These are phyloP conservation scores for Paramecium tetraurelia DNA, from an alignment of 73 alveolate species.

Conservation along the genomic window DNA sequence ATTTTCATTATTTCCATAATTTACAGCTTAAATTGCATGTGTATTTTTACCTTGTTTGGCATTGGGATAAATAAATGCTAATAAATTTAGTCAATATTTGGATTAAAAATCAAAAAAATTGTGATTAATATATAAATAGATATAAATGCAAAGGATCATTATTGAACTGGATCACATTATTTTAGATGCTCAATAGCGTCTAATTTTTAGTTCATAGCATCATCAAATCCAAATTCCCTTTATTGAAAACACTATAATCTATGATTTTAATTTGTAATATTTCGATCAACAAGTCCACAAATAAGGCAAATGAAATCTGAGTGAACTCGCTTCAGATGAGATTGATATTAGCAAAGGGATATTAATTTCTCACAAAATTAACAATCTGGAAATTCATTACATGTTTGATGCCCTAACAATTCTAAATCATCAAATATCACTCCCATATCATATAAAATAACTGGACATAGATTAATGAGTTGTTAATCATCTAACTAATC, in stretches of 20 bases:
- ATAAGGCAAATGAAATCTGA: background rate
- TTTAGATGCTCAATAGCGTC: background rate
- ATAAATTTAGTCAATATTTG: background rate
- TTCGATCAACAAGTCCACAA: background rate
- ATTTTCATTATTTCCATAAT: conserved; percentile 63
- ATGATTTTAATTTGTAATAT: background rate
- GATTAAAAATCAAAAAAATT: background rate
- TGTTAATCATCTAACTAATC: too few species aligned
- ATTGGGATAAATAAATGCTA: conserved; percentile 25
- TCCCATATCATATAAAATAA: too few species aligned
- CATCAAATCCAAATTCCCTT: background rate
- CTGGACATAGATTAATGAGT: too few species aligned
- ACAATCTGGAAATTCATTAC: background rate
- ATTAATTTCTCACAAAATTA: too few species aligned
- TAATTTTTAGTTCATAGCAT: background rate
- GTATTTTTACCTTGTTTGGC: conserved; percentile 38
- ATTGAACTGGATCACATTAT: background rate
- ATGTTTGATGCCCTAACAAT: background rate
- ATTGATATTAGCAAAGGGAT: background rate
- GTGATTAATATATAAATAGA: background rate
- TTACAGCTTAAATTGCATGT: conserved; percentile 26
- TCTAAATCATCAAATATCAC: too few species aligned
- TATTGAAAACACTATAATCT: background rate
- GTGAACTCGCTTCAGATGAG: background rate
- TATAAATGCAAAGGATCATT: background rate